Base-by-base conservation (phyloP, 805 yeast species). In the Scheffersomyces ergatensis region DNA sequence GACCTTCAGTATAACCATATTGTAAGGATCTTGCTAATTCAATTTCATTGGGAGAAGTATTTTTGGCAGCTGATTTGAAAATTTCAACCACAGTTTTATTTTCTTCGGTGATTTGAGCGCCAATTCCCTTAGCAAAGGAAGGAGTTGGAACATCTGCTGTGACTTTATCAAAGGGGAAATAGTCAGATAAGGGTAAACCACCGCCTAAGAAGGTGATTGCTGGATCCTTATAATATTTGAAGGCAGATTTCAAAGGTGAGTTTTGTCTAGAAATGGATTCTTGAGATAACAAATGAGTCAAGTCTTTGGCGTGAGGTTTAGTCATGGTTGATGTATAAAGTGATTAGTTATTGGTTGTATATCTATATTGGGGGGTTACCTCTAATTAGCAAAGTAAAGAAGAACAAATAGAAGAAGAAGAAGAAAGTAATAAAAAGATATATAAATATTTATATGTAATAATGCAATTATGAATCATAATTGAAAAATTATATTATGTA, bases 171-270 rank as follows among this genome's bases (percentile, higher is more conserved):
- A 92, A 88, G 33, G 99, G 98, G 77, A 92, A 92, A 65, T 87
- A 85, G 48, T 85, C 92, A 19, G 96, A 70, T 60, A 88, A 69
- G 12, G 99, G 99, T 53, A 92, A 77, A 6, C 99, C 99, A 54
- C 98, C 99, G 40, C 97, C 98, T 41, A 92, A 77, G 59, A 89
- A 90, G 42, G 89, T 82, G 57, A 93, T 73, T 39, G 83, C 79
- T 25, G 96, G 96, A 48, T 78, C 75, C 33, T 71, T 69, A 56
- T 71, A 84, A 70, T 85, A 84, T 58, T 80, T 81, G 73, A 92
- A 88, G 14, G 95, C 95, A 30, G 80, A 67, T 68, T 93, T 92
- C 65, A 92, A 76, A 12, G 88, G 83, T 11, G 97, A 89, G 26
- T 84, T 79, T 37, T 75, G 68, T 69, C 98, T 84, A 13, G 83